Evolutionary conservation across 345 rosid genomes (phyloP), one percentile per base, ranked within the genome.

Genomic region (Ailanthus altissimus): DNA sequence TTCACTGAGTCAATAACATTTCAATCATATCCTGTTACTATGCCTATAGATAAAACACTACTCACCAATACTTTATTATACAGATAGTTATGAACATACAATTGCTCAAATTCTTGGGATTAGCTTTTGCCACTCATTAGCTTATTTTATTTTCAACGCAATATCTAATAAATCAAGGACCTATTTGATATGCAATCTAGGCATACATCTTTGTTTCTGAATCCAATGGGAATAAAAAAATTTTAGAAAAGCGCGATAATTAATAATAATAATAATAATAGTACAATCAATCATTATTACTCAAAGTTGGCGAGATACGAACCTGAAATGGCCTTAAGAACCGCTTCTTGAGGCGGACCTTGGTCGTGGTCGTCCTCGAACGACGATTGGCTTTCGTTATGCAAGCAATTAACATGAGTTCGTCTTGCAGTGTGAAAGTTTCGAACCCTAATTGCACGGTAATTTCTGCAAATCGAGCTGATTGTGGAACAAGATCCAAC

Each of bases 321-420:
- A 94, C 99, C 98, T 84, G 99, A 93, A 83, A 96, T 93, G 69
- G 97, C 98, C 80, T 90, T 96, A 61, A 96, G 94, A 73, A 96
- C 90, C 58, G 98, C 98, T 86, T 96, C 99, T 73, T 92, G 98
- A 54, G 98, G 94, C 3, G 95, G 98, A 0, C 86, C 93, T 76
- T 91, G 94, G 65, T 93, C 97, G 38, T 81, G 76, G 23, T 87
- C 88, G 45, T 77, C 88, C 50, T 78, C 86, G 6, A 67, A 60
- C 8, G 80, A 49, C 40, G 76, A 18, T 16, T 78, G 67, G 25
- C 47, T 46, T 3, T 77, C 79, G 21, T 85, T 77, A 50, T 72
- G 43, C 60, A 82, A 89, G 84, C 92, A 89, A 79, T 36, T 74
- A 57, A 84, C 83, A 58, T 67, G 89, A 67, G 61, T 54, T 49